These are phyloP conservation scores for Pulveroboletus sp. DNA, from an alignment of 768 basidiomycete species.

Conservation along the genomic window DNA sequence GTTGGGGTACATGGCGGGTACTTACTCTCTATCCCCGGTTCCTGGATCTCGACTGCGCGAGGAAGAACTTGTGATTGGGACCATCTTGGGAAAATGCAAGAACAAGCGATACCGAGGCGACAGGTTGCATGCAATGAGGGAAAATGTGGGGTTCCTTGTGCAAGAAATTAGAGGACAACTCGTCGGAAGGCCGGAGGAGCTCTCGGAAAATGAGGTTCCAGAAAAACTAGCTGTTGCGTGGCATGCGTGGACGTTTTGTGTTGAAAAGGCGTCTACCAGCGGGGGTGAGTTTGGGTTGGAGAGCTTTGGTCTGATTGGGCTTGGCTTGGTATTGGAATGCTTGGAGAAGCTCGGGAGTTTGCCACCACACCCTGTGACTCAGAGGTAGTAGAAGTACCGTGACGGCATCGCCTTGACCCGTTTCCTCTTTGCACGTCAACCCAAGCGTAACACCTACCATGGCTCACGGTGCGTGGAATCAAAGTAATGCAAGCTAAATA, in stretches of 20 bases:
- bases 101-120: conserved; percentile 58
- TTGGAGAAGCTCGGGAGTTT: conserved; percentile 41
- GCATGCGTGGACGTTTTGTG: conserved; percentile 60
- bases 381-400: no score
- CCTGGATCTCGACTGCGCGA: conserved; percentile 57
- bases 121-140: conserved; percentile 58
- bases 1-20: conserved; percentile 63
- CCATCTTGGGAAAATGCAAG: conserved; percentile 66
- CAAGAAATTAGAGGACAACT: conserved; percentile 42
- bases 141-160: conserved; percentile 52
- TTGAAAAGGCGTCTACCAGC: conserved; percentile 33
- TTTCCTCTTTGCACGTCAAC: not conserved
- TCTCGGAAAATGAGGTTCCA: conserved; percentile 29
- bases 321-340: conserved; percentile 56
- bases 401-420: no score
- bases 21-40: conserved; percentile 59
- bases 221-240: conserved; percentile 51
- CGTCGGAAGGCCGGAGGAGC: conserved; percentile 27
- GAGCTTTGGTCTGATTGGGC: conserved; percentile 66
- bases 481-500: conserved; percentile 3
- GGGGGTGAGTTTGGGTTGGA: conserved; percentile 44
- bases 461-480: conserved; percentile 12
- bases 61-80: conserved; percentile 71
- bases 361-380: no score
- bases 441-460: conserved; percentile 6